Evolutionary conservation across 345 rosid species (phyloP).

Genomic region (Firmiana major): DNA sequence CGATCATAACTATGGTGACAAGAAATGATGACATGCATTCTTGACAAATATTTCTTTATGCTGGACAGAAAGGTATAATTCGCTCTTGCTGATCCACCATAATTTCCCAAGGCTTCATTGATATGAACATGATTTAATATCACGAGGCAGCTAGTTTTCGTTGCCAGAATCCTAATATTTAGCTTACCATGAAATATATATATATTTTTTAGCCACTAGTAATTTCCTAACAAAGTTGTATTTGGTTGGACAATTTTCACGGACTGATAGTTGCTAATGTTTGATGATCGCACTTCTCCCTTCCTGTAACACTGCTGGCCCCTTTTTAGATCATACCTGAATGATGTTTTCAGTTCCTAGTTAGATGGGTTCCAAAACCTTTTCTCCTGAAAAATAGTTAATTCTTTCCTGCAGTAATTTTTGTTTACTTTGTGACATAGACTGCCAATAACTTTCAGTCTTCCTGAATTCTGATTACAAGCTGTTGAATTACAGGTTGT

Average conservation of each 20-base stretch:
- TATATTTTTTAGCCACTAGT: neutral
- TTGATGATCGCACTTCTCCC: neutral
- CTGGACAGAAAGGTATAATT: neutral
- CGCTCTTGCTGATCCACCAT: neutral
- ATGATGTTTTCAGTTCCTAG: neutral
- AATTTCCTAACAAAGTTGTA: neutral
- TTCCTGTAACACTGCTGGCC: neutral
- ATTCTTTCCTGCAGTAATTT: neutral
- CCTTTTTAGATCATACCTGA: neutral
- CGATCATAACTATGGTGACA: neutral
- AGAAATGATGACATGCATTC: neutral
- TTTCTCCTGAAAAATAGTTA: neutral
- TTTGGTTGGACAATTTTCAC: neutral
- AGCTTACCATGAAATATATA: neutral
- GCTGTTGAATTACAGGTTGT: constrained; percentile 51
- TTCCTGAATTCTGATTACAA: neutral
- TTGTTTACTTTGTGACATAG: neutral
- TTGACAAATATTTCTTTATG: neutral
- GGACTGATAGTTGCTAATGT: neutral
- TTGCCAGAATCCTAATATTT: neutral
- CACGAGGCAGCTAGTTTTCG: neutral
- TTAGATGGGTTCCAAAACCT: neutral
- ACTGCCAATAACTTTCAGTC: neutral
- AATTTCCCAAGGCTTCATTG: neutral
- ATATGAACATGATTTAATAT: neutral